Conservation (phyloP, 805 yeast species). For the Debaryomyces hansenii region DNA sequence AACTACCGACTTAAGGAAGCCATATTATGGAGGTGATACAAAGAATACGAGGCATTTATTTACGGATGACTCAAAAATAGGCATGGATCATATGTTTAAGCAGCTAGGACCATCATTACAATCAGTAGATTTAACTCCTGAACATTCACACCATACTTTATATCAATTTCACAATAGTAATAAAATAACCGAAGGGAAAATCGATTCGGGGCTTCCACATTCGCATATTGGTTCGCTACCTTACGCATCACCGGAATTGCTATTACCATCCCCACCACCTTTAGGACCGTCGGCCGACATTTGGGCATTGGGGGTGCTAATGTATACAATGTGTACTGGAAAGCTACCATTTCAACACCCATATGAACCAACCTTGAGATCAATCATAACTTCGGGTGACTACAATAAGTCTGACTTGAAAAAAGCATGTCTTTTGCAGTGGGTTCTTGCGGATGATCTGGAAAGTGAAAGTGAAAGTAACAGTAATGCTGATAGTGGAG, state of each 20-base stretch:
- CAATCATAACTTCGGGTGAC: constrained; percentile 68
- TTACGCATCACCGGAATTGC: constrained; percentile 86
- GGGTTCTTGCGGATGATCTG: constrained; percentile 13
- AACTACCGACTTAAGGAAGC: constrained; percentile 30
- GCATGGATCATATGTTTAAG: constrained; percentile 24
- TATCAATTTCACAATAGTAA: constrained; percentile 1
- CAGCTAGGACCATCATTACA: constrained; percentile 35
- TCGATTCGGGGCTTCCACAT: constrained; percentile 52
- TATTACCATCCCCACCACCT: constrained; percentile 61
- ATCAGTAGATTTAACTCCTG: constrained; percentile 31
- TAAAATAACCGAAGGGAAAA: constrained; percentile 10
- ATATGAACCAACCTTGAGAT: constrained; percentile 77
- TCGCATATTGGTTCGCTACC: constrained; percentile 86
- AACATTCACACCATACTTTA: constrained; percentile 14
- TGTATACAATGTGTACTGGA: constrained; percentile 73
- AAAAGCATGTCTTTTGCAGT: constrained; percentile 37
- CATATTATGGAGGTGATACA: constrained; percentile 35
- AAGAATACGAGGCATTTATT: constrained; percentile 19
- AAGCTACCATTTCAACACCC: constrained; percentile 79
- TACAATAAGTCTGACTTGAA: constrained; percentile 50
- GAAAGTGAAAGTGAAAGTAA: not conserved
- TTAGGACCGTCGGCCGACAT: constrained; percentile 73
- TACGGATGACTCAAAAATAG: constrained; percentile 33
- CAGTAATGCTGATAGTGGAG: constrained; percentile 11
- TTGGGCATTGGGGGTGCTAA: constrained; percentile 87